Percentiles rank a stretch among this genome's conserved stretches.
Evolutionary conservation across 192 early-diverging fungal species (phyloP).

Genomic region (Allomyces macrogynus): DNA sequence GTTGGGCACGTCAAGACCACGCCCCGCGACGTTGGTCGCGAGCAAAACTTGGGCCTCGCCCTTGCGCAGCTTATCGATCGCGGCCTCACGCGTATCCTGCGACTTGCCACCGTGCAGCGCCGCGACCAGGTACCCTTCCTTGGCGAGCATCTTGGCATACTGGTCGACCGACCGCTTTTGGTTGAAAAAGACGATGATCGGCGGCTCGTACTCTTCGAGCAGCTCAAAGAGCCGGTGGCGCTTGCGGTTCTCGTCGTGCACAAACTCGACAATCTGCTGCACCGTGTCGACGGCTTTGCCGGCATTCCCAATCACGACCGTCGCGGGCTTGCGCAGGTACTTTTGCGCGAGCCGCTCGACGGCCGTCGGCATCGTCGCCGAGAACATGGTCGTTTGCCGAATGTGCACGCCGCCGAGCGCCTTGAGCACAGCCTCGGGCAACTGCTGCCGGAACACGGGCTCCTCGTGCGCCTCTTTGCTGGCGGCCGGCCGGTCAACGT

Average conservation of each 20-base stretch:
- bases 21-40: constrained; percentile 95
- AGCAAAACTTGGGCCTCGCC: constrained; percentile 74
- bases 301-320: constrained; percentile 86
- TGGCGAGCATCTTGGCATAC: constrained; percentile 55
- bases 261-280: constrained; percentile 86
- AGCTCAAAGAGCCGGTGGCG: constrained; percentile 57
- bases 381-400: constrained; percentile 95
- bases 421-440: not conserved
- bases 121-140: constrained; percentile 39
- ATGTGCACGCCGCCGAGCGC: constrained; percentile 4
- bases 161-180: constrained; percentile 84
- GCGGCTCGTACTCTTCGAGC: constrained; percentile 49
- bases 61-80: constrained; percentile 57
- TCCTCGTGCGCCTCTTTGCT: not conserved
- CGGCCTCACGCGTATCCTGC: constrained; percentile 87
- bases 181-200: constrained; percentile 96
- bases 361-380: constrained; percentile 89
- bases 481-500: not conserved
- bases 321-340: constrained; percentile 76
- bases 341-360: constrained; percentile 87
- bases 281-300: constrained; percentile 93
- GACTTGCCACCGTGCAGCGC: constrained; percentile 89
- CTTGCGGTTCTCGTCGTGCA: constrained; percentile 47
- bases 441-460: not conserved
- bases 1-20: constrained; percentile 97